Evolutionary conservation across 2,329 filamentous ascomycete genomes (phyloP), one percentile per base, ranked within the genome.

Genomic region (Colletotrichum sp.): DNA sequence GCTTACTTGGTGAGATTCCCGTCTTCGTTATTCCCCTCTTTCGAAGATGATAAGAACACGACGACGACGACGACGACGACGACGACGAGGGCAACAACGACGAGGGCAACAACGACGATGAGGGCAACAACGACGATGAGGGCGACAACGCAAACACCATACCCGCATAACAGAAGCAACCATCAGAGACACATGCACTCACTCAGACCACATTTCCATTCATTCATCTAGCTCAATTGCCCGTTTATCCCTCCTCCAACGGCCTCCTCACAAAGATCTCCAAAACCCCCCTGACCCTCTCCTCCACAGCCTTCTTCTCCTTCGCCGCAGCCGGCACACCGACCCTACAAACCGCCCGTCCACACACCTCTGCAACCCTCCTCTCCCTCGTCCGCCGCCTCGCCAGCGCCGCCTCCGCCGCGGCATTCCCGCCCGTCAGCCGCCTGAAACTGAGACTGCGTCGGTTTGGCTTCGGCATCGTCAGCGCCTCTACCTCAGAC

Each of bases 321-420:
- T 91, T 88, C 4, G 86, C 86, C 73, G 84, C 86, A 49, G 79
- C 80, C 49, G 69, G 80, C 57, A 72, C 34, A 3, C 86, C 82
- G 3, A 86, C 82, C 9, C 93, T 89, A 75, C 96, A 93, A 15
- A 95, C 87, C 0, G 91, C 87, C 2, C 87, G 86, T 2, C 91
- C 91, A 78, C 97, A 94, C 0, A 95, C 85, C 66, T 92, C 90
- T 0, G 94, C 93, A 52, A 94, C 91, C 49, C 88, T 89, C 73
- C 85, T 89, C 83, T 94, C 92, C 69, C 93, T 89, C 3, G 88
- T 87, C 77, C 90, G 87, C 71, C 93, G 87, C 78, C 89, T 90
- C 1, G 88, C 87, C 64, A 83, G 57, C 28, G 83, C 81, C 30
- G 82, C 81, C n/a, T 77, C 80, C 21, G 80, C 79, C 0, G 77